Evolutionary conservation across 1,284 basidiomycete genomes (phyloP), one percentile per base, ranked within the genome.

Genomic region (Taiwanofungus camphoratus): DNA sequence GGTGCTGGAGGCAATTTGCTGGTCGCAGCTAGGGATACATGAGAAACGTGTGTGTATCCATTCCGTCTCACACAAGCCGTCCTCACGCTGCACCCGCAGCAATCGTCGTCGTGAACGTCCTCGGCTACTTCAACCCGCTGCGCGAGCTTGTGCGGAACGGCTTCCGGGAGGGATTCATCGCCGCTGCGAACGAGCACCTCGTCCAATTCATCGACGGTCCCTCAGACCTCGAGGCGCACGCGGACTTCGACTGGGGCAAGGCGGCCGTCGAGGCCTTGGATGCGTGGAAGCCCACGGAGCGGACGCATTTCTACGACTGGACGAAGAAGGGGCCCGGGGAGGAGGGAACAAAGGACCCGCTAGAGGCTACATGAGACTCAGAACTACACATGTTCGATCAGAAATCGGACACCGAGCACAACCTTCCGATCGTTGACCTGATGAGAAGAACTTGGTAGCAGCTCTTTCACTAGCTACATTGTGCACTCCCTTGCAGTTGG

Each of bases 21-120:
- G 93, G 93, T 83, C 81, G 7, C 88, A 94, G 60, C 67, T 96
- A 13, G 89, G 89, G 16, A 92, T 96, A 46, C 92, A 95, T 61
- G 71, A 76, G 40, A 92, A 92, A 68, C 88, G 87, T 88, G 57
- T 49, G 77, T 57, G 3, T 3, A 46, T 41, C 41, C 39, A 22
- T 53, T 44, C 21, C 38, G 11, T 12, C 13, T 20, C 15, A 19
- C 26, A 15, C 26, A 19, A n/a, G 5, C 26, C 13, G 20, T 30
- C n/a, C 3, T n/a, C 30, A 15, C 18, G 3, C 6, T 5, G 11
- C 1, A 27, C n/a, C n/a, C n/a, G 36, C 56, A 80, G 89, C 92
- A 12, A 81, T 94, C 42, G 66, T 95, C 23, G 67, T 95, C 34
- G 56, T 94, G 35, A 94, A 96, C 59, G 84, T 94, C 27, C 74